Evolutionary conservation across 352 stramenopile species (phyloP).

Genomic region (Phytophthora macrochlamydospora): DNA sequence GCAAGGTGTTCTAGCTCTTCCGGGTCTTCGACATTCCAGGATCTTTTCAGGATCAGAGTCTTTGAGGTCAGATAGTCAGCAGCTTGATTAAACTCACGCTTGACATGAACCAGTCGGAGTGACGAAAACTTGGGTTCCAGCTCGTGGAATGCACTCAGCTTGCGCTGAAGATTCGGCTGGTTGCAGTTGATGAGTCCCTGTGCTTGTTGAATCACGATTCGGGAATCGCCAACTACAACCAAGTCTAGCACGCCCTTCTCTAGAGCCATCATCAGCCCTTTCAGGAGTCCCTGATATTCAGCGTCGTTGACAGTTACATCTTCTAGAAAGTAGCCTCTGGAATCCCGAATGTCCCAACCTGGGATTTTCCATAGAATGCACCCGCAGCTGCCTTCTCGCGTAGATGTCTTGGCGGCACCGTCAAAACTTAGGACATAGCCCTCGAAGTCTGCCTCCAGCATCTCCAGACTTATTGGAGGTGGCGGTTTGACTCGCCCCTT

Average conservation of each 20-base stretch:
- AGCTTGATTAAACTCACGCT: not conserved
- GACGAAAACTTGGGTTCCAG: not conserved
- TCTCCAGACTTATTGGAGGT: not conserved
- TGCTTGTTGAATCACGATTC: not conserved
- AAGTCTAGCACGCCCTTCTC: not conserved
- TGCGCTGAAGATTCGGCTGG: not conserved
- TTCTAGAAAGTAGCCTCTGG: not conserved
- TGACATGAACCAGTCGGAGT: not conserved
- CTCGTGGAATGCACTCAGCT: not conserved
- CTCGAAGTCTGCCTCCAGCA: not conserved
- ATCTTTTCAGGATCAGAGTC: not conserved
- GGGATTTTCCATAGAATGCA: not conserved
- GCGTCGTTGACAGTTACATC: not conserved
- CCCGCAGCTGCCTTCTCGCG: not conserved
- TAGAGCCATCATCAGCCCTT: not conserved
- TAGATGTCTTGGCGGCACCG: not conserved
- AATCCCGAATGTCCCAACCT: not conserved
- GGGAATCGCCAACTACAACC: not conserved
- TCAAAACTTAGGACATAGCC: not conserved
- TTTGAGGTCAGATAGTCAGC: not conserved
- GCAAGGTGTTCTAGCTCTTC: not conserved
- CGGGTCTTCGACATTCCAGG: not conserved
- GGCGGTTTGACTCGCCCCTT: not conserved
- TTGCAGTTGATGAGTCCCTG: not conserved
- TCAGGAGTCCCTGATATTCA: not conserved